These are phyloP conservation scores for Chlorencoelia australis DNA, from an alignment of 2,329 filamentous ascomycete species.

Conservation along the genomic window DNA sequence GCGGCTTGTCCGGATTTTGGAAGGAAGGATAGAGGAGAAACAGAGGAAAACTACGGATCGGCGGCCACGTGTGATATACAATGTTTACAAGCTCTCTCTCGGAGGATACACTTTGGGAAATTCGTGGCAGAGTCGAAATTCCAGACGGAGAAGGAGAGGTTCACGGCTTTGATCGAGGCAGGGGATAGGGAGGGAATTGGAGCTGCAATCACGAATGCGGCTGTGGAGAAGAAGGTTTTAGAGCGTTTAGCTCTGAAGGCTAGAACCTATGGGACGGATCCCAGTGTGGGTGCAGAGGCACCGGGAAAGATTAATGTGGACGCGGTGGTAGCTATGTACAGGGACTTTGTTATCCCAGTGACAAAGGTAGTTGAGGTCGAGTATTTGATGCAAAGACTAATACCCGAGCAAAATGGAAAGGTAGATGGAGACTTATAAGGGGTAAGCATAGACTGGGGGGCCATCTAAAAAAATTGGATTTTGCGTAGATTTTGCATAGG, in stretches of 20 bases:
- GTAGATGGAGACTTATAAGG: not conserved
- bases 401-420: not conserved
- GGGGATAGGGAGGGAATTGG: slow-evolving; percentile 74
- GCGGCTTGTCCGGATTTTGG: slow-evolving; percentile 69
- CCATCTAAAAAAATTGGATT: not conserved
- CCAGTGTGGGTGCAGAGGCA: slow-evolving; percentile 50
- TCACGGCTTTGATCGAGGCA: slow-evolving; percentile 71
- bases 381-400: slow-evolving; percentile 88
- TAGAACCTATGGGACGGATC: slow-evolving; percentile 86
- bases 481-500: slow-evolving; percentile 12
- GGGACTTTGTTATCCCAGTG: slow-evolving; percentile 85
- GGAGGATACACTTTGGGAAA: slow-evolving; percentile 94
- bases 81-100: slow-evolving; percentile 79
- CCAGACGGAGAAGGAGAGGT: slow-evolving; percentile 67
- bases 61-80: slow-evolving; percentile 84
- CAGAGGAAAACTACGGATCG: slow-evolving; percentile 90
- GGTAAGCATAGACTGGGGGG: not conserved
- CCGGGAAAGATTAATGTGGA: slow-evolving; percentile 81
- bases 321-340: slow-evolving; percentile 83
- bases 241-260: slow-evolving; percentile 82
- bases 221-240: slow-evolving; percentile 85
- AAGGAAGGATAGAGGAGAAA: slow-evolving; percentile 71
- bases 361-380: slow-evolving; percentile 99
- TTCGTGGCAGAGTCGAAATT: slow-evolving; percentile 98
- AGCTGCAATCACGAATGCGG: slow-evolving; percentile 79